These are phyloP conservation scores for Paramicrosporidium saccamoebae DNA, from an alignment of 371 early-diverging fungal species.

Conservation along the genomic window DNA sequence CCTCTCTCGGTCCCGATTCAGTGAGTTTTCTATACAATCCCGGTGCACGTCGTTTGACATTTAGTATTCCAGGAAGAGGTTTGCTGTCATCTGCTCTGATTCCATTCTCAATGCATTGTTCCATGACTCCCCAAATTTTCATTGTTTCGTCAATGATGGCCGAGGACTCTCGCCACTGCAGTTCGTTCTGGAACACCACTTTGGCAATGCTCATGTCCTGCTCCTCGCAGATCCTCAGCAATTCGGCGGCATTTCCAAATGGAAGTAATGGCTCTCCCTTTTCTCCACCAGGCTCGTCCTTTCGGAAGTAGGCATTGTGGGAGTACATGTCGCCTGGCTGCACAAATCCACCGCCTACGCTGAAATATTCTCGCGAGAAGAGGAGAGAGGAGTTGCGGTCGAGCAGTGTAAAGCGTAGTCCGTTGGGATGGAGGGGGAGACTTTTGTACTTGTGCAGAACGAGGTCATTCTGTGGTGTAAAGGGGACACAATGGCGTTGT, in stretches of 20 bases:
- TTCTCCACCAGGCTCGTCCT: too few relatives aligned
- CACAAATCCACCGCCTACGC: slow-evolving; percentile 83
- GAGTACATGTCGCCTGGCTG: slow-evolving; percentile 1
- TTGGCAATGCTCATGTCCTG: slow-evolving; percentile 73
- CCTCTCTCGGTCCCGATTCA: too few relatives aligned
- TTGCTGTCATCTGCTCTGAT: slow-evolving; percentile 11
- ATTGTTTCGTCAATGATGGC: slow-evolving; percentile 30
- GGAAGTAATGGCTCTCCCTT: too few relatives aligned
- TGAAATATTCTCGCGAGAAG: slow-evolving; percentile 72
- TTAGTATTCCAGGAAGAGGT: slow-evolving; percentile 46
- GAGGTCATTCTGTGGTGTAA: slow-evolving; percentile 43
- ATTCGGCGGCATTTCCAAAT: slow-evolving; percentile 36
- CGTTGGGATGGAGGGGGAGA: slow-evolving; percentile 77
- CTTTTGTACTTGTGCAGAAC: slow-evolving; percentile 49
- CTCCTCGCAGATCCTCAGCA: slow-evolving; percentile 36
- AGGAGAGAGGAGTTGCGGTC: slow-evolving; percentile 35
- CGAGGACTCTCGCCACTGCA: slow-evolving; percentile 45
- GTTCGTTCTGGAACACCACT: slow-evolving; percentile 70
- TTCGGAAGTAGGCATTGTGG: slow-evolving; percentile 8
- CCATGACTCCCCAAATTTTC: slow-evolving; percentile 75
- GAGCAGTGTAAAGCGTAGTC: slow-evolving; percentile 64
- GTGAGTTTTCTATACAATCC: slow-evolving; percentile 41
- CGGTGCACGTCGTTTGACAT: slow-evolving; percentile 57
- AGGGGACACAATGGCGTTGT: slow-evolving; percentile 33
- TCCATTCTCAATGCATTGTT: slow-evolving; percentile 49